Percentiles rank a stretch among this genome's conserved stretches.
Conservation (phyloP, 306 rosid genomes). For the Lathyrus aphaca region DNA sequence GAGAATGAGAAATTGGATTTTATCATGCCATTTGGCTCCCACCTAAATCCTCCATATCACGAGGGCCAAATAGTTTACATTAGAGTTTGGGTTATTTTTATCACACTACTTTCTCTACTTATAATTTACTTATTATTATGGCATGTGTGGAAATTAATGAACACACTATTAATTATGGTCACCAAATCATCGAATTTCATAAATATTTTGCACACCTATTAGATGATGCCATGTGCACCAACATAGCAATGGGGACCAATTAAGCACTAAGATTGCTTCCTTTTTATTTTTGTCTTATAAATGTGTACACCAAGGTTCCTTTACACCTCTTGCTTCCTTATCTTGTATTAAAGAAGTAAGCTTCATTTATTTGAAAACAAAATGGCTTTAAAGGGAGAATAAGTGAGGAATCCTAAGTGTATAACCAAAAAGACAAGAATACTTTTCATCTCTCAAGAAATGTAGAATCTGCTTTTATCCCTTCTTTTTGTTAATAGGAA, state of each 20-base stretch:
- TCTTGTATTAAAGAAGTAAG: constrained; percentile 40
- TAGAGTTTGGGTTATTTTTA: constrained; percentile 51
- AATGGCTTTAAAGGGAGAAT: constrained; percentile 48
- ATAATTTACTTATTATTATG: constrained; percentile 57
- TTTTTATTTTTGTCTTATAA: constrained; percentile 42
- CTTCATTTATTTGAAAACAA: constrained; percentile 42
- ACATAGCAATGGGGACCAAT: constrained; percentile 42
- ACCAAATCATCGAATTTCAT: background rate
- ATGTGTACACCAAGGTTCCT: constrained; percentile 38
- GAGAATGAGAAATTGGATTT: constrained; percentile 50
- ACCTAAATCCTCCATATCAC: constrained; percentile 47
- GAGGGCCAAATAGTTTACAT: constrained; percentile 35
- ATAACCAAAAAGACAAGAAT: constrained; percentile 63
- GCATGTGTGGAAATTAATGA: constrained; percentile 38
- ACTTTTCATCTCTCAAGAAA: constrained; percentile 47
- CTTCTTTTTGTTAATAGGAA: constrained; percentile 43
- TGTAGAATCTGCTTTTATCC: constrained; percentile 56
- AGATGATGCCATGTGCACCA: constrained; percentile 40
- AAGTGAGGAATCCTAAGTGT: constrained; percentile 75
- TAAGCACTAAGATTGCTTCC: constrained; percentile 31
- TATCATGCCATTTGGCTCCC: constrained; percentile 51
- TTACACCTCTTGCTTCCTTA: constrained; percentile 33
- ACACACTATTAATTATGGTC: constrained; percentile 31
- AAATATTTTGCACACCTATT: constrained; percentile 24
- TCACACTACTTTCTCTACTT: constrained; percentile 46